Percentiles rank a stretch among this genome's conserved stretches.
Conservation (phyloP, 2,329 filamentous ascomycete species). For the Pseudogymnoascus sp. region DNA sequence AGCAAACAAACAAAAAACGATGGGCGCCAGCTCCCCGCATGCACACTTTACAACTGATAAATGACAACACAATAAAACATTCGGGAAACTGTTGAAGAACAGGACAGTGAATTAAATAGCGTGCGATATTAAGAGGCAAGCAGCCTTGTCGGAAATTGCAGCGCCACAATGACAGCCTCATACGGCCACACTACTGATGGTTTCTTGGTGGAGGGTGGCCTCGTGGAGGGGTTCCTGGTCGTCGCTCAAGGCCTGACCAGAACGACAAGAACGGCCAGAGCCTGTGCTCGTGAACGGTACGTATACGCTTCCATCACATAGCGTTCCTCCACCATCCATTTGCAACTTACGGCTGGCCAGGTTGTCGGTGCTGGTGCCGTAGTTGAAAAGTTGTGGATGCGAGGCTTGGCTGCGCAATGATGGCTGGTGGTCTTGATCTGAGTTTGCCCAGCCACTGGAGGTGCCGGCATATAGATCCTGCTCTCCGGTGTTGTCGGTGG, state of each 20-base stretch:
- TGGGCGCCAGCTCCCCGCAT: not conserved
- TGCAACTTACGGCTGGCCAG: not conserved
- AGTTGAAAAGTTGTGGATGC: not conserved
- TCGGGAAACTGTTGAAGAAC: not conserved
- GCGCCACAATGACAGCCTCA: not conserved
- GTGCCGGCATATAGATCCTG: not conserved
- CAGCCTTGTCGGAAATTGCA: not conserved
- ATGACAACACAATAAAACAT: not conserved
- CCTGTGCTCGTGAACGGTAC: not conserved
- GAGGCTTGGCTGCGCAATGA: not conserved
- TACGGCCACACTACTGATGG: not conserved
- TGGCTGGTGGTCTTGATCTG: not conserved
- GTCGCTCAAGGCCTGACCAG: not conserved
- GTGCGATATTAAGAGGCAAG: not conserved
- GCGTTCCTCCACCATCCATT: not conserved
- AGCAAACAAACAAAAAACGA: not conserved
- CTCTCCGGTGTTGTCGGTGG: not conserved
- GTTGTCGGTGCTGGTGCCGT: not conserved
- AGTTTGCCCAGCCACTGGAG: not conserved
- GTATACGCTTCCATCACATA: not conserved
- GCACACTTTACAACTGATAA: conserved; percentile 5
- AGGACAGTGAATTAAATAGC: not conserved
- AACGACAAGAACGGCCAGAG: not conserved
- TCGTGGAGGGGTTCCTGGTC: not conserved
- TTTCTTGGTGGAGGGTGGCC: not conserved